Conservation (phyloP, 495 filamentous ascomycete species). For the Cercophora samala region DNA sequence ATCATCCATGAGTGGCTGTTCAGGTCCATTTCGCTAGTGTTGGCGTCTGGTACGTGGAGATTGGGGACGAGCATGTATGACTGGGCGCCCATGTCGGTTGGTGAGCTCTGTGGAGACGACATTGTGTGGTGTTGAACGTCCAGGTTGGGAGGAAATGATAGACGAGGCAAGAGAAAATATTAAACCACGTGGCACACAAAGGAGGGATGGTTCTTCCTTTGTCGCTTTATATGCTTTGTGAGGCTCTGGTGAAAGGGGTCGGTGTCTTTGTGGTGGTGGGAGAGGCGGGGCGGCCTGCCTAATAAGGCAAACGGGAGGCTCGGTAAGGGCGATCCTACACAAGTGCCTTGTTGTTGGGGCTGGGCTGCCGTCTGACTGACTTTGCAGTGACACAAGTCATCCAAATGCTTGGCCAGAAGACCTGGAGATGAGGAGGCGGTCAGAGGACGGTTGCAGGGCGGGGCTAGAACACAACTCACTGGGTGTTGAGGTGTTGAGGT, state of each 20-base stretch:
- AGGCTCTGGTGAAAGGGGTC: background rate
- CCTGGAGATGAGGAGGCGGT: conserved; percentile 3
- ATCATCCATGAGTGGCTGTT: conserved; percentile 45
- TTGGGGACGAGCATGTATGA: conserved; percentile 38
- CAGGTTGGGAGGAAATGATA: background rate
- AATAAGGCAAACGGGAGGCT: conserved; percentile 5
- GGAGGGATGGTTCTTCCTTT: conserved; percentile 6
- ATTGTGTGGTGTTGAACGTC: conserved; percentile 16
- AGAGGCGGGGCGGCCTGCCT: conserved; percentile 6
- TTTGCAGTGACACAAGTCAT: conserved; percentile 17
- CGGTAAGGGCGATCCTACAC: conserved; percentile 10
- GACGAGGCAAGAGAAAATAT: background rate
- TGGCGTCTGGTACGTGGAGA: conserved; percentile 36
- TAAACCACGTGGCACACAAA: background rate
- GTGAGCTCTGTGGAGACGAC: conserved; percentile 31
- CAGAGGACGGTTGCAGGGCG: background rate
- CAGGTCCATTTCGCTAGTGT: conserved; percentile 37
- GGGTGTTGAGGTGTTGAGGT: background rate
- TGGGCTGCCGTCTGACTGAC: conserved; percentile 11
- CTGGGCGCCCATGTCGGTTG: conserved; percentile 22
- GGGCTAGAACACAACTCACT: background rate
- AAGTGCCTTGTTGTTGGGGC: conserved; percentile 12
- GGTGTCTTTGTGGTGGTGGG: background rate
- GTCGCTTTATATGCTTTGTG: background rate
- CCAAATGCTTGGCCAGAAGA: conserved; percentile 16